Evolutionary conservation across 2,329 filamentous ascomycete genomes (phyloP).

Genomic region (Fusarium falciforme): DNA sequence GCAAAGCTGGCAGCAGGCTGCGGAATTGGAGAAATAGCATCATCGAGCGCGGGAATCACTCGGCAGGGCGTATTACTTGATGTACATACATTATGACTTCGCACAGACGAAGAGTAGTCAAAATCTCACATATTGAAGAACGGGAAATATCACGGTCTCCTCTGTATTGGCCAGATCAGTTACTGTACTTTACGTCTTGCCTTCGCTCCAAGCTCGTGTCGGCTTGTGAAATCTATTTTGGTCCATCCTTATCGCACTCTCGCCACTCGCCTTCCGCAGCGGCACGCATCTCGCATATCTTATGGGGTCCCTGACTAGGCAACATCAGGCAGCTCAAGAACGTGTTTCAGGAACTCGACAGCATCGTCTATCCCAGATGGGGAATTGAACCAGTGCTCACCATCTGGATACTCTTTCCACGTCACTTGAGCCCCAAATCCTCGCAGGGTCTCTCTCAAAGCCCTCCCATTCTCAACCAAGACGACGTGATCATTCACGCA

Average conservation of each 20-base stretch:
- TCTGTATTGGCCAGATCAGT: too few species aligned
- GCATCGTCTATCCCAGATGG: constrained; percentile 57
- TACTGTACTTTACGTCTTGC: background rate
- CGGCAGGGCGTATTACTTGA: background rate
- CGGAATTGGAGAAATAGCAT: background rate
- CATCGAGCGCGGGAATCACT: background rate
- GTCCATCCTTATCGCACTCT: background rate
- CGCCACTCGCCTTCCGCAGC: background rate
- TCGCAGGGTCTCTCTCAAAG: constrained; percentile 45
- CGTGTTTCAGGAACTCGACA: constrained; percentile 45
- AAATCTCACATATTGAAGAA: background rate
- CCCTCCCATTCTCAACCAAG: constrained; percentile 40
- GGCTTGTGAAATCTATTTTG: background rate
- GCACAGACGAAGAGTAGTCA: background rate
- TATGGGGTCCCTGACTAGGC: background rate
- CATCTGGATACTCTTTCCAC: constrained; percentile 56
- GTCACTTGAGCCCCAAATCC: constrained; percentile 53
- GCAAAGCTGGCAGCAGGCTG: background rate
- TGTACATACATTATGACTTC: background rate
- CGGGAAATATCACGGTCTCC: too few species aligned
- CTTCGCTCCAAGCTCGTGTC: background rate
- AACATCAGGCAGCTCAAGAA: background rate
- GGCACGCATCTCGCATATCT: background rate
- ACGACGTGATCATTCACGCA: constrained; percentile 58
- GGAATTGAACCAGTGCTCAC: constrained; percentile 59